Evolutionary conservation across 768 basidiomycete genomes (phyloP), one percentile per base, ranked within the genome.

Genomic region (Boletus speciosus): DNA sequence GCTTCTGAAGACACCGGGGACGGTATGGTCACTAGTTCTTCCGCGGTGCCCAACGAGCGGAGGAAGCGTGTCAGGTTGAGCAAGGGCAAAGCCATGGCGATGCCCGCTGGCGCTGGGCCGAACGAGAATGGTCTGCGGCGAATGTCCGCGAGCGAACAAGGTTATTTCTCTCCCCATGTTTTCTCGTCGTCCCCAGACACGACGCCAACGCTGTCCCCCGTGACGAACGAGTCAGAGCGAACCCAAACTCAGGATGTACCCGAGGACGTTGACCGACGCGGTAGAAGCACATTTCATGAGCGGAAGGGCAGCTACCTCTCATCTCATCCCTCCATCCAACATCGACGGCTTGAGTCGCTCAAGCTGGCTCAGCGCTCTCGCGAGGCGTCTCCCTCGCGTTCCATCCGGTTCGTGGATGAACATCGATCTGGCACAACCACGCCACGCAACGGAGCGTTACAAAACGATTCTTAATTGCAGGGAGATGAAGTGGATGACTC

Each of bases 1-100:
- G 76, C 77, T 16, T 87, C 85, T 6, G 87, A 89, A 45, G 71
- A 65, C 23, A 78, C 76, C 52, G 69, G 62, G 40, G 63, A 65
- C 23, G 58, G 61, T 27, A 49, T 54, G 3, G 46, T 56, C 32
- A 47, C 55, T 6, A 32, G 49, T 35, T 53, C 59, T 27, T 59
- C 55, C 29, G 21, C 23, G 16, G 47, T 34, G 34, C 49, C 36
- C 5, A 32, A 49, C 23, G 60, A 52, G 47, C 56, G 61, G 34
- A 66, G 59, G 51, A 64, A 58, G 43, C 72, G 69, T 34, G 50
- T 61, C 37, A 68, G 62, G 48, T 60, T 63, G 25, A 59, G 25
- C 63, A 66, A 58, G 57, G 46, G 37, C 49, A 68, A 61, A 29
- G 38, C 47, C 14, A 27, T 32, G 34, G 38, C 43, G 15, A 59